phyloP scores from a whole-genome alignment of 495 filamentous ascomycete genomes.

The Parachaetomium inaequale region DNA sequence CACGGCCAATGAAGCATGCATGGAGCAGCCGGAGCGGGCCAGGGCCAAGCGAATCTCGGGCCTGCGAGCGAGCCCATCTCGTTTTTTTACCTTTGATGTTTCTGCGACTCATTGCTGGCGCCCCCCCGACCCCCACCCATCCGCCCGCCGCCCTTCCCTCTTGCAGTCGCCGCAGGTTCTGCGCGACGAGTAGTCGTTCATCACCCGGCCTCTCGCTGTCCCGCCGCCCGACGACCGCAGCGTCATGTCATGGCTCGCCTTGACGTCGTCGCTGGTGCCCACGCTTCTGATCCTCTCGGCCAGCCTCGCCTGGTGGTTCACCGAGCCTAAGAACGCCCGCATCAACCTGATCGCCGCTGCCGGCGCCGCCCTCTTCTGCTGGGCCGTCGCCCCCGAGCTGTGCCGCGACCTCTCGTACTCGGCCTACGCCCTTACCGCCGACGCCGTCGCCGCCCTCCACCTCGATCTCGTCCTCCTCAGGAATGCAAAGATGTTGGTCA shows the following conservation, averaged over 20 bases:
- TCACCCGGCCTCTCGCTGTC: slow-evolving; percentile 11
- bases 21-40: slow-evolving; percentile 9
- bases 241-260: slow-evolving; percentile 52
- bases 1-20: slow-evolving; percentile 4
- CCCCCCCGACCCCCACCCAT: slow-evolving; percentile 17
- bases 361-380: slow-evolving; percentile 47
- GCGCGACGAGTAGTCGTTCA: slow-evolving; percentile 2
- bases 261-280: slow-evolving; percentile 47
- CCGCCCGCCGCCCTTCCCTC: slow-evolving; percentile 10
- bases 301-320: slow-evolving; percentile 48
- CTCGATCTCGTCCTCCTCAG: slow-evolving; percentile 39
- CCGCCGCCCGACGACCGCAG: slow-evolving; percentile 30
- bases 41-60: slow-evolving; percentile 11
- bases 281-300: slow-evolving; percentile 50
- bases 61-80: slow-evolving; percentile 8
- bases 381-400: slow-evolving; percentile 43
- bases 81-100: slow-evolving; percentile 15
- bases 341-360: slow-evolving; percentile 44
- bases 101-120: slow-evolving; percentile 8
- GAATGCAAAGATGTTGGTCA: slow-evolving; percentile 47
- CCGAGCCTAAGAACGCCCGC: slow-evolving; percentile 45
- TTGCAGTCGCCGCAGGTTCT: too few species aligned
- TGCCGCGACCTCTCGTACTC: slow-evolving; percentile 38
- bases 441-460: slow-evolving; percentile 32
- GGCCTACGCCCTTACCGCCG: slow-evolving; percentile 35